Conservation (phyloP, 2,329 filamentous ascomycete species). For the Knufia petricola region DNA sequence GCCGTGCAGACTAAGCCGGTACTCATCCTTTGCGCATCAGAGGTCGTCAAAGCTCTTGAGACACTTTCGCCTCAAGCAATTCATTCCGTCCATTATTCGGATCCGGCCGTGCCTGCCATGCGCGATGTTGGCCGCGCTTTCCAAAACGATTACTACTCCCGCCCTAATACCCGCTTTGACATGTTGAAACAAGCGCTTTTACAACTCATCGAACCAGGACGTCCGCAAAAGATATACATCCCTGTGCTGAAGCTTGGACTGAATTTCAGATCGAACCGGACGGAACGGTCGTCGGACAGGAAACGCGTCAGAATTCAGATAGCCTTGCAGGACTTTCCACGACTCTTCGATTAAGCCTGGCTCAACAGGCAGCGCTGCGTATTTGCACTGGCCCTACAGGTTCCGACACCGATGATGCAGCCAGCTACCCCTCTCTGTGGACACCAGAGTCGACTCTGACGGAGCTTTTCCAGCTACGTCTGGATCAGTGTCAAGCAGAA, state of each 20-base stretch:
- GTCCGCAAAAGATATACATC: conserved; percentile 20
- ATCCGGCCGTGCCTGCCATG: conserved; percentile 42
- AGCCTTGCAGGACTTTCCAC: not conserved
- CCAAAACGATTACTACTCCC: conserved; percentile 8
- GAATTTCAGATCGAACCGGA: conserved; percentile 10
- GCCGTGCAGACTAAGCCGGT: conserved; percentile 3
- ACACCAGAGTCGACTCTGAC: conserved; percentile 8
- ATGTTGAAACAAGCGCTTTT: conserved; percentile 16
- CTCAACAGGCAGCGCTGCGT: conserved; percentile 17
- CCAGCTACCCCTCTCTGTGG: not conserved
- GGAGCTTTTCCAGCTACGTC: conserved; percentile 13
- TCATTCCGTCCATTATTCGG: conserved; percentile 51
- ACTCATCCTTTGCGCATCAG: conserved; percentile 17
- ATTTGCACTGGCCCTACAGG: conserved; percentile 11
- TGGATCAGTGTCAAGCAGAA: conserved; percentile 16
- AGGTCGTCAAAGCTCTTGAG: conserved; percentile 20
- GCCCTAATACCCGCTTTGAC: conserved; percentile 17
- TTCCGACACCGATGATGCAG: not conserved
- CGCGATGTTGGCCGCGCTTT: conserved; percentile 4
- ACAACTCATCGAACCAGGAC: conserved; percentile 18
- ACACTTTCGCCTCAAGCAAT: conserved; percentile 64
- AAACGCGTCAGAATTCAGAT: not conserved
- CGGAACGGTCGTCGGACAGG: conserved; percentile 9
- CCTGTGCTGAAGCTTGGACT: conserved; percentile 20
- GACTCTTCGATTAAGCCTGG: conserved; percentile 7